Evolutionary conservation across 1,284 basidiomycete genomes (phyloP).

Genomic region (Microbotryum scabiosae): DNA sequence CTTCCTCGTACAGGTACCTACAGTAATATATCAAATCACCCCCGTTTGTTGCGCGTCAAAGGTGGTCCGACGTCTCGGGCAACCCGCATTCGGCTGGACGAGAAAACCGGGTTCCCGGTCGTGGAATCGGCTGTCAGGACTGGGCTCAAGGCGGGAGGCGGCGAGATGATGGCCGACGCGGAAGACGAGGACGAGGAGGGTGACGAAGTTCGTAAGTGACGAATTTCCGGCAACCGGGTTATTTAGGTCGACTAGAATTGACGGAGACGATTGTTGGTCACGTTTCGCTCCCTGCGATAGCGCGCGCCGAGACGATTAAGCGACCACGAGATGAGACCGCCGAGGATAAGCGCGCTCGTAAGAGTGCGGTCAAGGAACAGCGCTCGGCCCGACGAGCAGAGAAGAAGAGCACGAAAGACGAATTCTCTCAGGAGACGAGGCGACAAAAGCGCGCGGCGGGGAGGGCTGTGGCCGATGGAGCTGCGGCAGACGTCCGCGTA

Average conservation of each 20-base stretch:
- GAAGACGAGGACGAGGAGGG: slow-evolving; percentile 23
- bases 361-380: slow-evolving; percentile 76
- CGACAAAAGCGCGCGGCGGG: slow-evolving; percentile 46
- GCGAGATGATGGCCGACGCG: slow-evolving; percentile 14
- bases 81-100: slow-evolving; percentile 61
- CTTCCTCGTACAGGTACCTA: slow-evolving; percentile 61
- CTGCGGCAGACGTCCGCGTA: slow-evolving; percentile 22
- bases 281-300: not conserved
- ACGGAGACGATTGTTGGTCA: slow-evolving; percentile 7
- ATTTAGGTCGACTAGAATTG: not conserved
- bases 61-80: slow-evolving; percentile 40
- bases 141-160: slow-evolving; percentile 31
- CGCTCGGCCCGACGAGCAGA: slow-evolving; percentile 60
- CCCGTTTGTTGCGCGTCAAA: slow-evolving; percentile 61
- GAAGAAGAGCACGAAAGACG: slow-evolving; percentile 70
- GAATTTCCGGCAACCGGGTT: no score
- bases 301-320: slow-evolving; percentile 44
- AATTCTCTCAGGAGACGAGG: slow-evolving; percentile 65
- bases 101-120: slow-evolving; percentile 63
- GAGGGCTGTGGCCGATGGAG: slow-evolving; percentile 22
- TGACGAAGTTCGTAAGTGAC: slow-evolving; percentile 22
- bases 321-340: slow-evolving; percentile 68
- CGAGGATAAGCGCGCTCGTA: slow-evolving; percentile 80
- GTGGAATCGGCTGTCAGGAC: slow-evolving; percentile 39
- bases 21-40: slow-evolving; percentile 90